A percentile compares a stretch with the other conserved stretches of the same genome.
Evolutionary conservation across 805 yeast genomes (phyloP).

Genomic region (Lipomyces yamanashiensis): DNA sequence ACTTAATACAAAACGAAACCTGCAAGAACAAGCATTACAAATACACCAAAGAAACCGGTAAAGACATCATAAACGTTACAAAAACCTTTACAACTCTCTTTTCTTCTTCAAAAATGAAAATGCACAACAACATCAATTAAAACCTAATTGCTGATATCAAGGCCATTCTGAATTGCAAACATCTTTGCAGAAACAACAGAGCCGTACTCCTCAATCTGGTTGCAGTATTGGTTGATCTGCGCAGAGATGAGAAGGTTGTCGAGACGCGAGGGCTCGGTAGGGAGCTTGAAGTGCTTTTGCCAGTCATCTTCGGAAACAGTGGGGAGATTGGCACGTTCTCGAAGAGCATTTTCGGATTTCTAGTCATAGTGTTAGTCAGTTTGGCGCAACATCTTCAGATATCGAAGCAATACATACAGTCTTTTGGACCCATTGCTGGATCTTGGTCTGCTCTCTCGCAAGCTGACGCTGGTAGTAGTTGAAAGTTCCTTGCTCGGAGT

Average conservation of each 20-base stretch:
- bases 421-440: conserved; percentile 75
- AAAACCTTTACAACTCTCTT: not conserved
- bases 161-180: conserved; percentile 61
- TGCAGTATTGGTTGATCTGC: conserved; percentile 68
- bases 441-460: conserved; percentile 69
- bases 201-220: conserved; percentile 71
- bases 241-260: conserved; percentile 72
- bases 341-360: conserved; percentile 64
- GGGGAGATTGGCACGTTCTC: conserved; percentile 62
- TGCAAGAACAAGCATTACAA: not conserved
- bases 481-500: conserved; percentile 77
- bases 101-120: not conserved
- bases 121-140: too few species aligned
- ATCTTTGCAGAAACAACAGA: conserved; percentile 68
- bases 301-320: conserved; percentile 60
- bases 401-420: conserved; percentile 41
- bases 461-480: conserved; percentile 80
- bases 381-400: not conserved
- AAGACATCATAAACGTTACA: not conserved
- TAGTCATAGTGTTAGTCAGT: conserved; percentile 6
- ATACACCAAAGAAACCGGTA: not conserved
- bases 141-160: conserved; percentile 11
- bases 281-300: conserved; percentile 67
- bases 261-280: conserved; percentile 74
- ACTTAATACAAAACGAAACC: not conserved